A percentile compares a stretch with the other conserved stretches of the same genome.
These are phyloP conservation scores for Clonostachys byssicola DNA, from an alignment of 2,329 filamentous ascomycete genomes.

Conservation along the genomic window DNA sequence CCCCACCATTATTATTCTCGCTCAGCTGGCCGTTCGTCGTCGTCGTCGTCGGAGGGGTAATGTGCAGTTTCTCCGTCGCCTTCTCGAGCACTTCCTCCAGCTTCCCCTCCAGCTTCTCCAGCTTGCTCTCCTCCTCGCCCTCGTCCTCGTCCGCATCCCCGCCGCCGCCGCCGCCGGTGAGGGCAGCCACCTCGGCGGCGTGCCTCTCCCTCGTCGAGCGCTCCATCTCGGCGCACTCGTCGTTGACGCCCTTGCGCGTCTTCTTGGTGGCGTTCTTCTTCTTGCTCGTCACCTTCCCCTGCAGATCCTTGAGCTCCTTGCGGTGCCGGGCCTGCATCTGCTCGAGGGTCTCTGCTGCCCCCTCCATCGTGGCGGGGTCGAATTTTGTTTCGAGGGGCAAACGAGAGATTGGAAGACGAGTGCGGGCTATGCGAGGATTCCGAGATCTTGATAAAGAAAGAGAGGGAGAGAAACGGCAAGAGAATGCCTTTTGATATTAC, in stretches of 20 bases:
- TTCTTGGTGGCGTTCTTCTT: slow-evolving; percentile 95
- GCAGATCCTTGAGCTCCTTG: slow-evolving; percentile 84
- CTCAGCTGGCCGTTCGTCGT: background rate
- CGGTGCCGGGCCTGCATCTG: slow-evolving; percentile 76
- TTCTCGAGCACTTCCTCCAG: slow-evolving; percentile 10
- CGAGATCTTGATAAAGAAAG: background rate
- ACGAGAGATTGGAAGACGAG: background rate
- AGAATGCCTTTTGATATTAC: background rate
- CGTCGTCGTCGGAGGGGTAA: slow-evolving; percentile 1
- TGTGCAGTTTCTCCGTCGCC: slow-evolving; percentile 12
- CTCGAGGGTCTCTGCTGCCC: slow-evolving; percentile 58
- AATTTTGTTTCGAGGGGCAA: background rate
- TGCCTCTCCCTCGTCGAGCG: slow-evolving; percentile 63
- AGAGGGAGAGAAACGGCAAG: background rate
- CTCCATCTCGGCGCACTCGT: slow-evolving; percentile 72
- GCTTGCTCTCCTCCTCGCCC: slow-evolving; percentile 9
- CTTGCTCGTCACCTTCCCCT: slow-evolving; percentile 83
- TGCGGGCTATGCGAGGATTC: background rate
- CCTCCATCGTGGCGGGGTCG: slow-evolving; percentile 13
- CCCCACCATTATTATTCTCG: slow-evolving; percentile 7
- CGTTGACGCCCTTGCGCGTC: slow-evolving; percentile 70
- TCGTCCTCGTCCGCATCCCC: slow-evolving; percentile 7
- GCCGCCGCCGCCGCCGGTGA: slow-evolving; percentile 23
- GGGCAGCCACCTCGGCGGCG: slow-evolving; percentile 48
- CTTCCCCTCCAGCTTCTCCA: slow-evolving; percentile 7